Percentiles rank a stretch among this genome's conserved stretches.
Evolutionary conservation across 345 rosid genomes (phyloP).

Genomic region (Gossypium rotundifolium): DNA sequence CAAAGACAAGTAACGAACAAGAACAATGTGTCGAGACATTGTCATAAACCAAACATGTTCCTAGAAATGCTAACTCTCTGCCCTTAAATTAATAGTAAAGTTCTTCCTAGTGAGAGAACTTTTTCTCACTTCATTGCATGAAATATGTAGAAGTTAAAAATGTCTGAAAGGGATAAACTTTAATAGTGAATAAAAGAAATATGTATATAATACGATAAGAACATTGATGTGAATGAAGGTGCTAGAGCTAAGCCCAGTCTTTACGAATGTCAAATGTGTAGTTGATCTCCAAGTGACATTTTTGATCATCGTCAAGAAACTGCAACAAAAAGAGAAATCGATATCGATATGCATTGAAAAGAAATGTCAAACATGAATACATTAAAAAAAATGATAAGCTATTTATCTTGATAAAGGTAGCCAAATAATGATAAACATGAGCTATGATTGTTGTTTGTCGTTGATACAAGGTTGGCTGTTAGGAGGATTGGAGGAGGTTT

Average conservation of each 20-base stretch:
- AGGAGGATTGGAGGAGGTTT: too few species aligned
- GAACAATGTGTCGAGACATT: background rate
- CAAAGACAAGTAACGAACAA: background rate
- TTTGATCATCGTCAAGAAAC: conserved; percentile 72
- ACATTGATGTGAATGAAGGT: background rate
- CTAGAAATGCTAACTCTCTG: background rate
- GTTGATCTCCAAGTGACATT: conserved; percentile 71
- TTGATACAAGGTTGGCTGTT: too few species aligned
- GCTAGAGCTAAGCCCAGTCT: conserved; percentile 47
- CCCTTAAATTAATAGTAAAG: background rate
- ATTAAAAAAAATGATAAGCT: too few species aligned
- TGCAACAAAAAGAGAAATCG: conserved; percentile 14
- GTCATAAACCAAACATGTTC: background rate
- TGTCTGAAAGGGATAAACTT: background rate
- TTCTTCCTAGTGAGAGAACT: background rate
- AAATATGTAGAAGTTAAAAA: background rate
- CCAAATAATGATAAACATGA: too few species aligned
- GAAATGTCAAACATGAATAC: too few species aligned
- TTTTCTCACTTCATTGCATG: background rate
- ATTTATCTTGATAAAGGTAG: too few species aligned
- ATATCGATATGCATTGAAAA: too few species aligned
- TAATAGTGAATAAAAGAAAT: background rate
- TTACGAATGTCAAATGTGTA: conserved; percentile 65
- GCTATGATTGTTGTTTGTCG: too few species aligned
- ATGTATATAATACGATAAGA: background rate